A percentile compares a stretch with the other conserved stretches of the same genome.
phyloP scores from a whole-genome alignment of 2,329 filamentous ascomycete genomes.

The Beauveria bassiana region DNA sequence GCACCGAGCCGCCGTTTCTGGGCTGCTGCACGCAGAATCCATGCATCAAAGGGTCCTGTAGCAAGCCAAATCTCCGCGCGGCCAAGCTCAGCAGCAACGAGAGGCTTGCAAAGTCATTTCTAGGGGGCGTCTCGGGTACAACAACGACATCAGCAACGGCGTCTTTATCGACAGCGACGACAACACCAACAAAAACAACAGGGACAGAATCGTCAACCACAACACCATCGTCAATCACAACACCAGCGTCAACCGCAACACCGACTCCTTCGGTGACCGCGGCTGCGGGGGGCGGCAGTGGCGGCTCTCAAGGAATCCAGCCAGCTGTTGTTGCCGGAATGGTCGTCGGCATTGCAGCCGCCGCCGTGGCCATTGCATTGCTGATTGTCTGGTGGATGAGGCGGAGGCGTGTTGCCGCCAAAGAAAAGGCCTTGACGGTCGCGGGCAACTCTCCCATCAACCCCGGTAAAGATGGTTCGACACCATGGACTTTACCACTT shows the following conservation, averaged over 20 bases:
- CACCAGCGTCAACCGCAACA: background rate
- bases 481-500: too few relatives aligned
- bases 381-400: background rate
- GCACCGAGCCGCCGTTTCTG: constrained; percentile 25
- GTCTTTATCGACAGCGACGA: background rate
- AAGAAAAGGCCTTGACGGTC: background rate
- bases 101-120: background rate
- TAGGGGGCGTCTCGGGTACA: background rate
- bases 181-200: background rate
- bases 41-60: constrained; percentile 17
- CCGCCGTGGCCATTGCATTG: background rate
- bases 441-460: background rate
- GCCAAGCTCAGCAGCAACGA: constrained; percentile 20
- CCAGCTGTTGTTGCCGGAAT: constrained; percentile 16
- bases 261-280: background rate
- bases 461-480: background rate
- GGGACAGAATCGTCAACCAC: background rate
- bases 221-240: background rate
- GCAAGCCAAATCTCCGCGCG: too few relatives aligned
- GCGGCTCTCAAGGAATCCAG: background rate
- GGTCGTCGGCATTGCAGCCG: constrained; percentile 14
- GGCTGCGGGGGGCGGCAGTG: background rate
- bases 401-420: background rate
- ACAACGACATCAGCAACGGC: background rate
- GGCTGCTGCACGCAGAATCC: constrained; percentile 28